These are phyloP conservation scores for Tulasnella sp. DNA, from an alignment of 768 basidiomycete genomes.

Conservation along the genomic window DNA sequence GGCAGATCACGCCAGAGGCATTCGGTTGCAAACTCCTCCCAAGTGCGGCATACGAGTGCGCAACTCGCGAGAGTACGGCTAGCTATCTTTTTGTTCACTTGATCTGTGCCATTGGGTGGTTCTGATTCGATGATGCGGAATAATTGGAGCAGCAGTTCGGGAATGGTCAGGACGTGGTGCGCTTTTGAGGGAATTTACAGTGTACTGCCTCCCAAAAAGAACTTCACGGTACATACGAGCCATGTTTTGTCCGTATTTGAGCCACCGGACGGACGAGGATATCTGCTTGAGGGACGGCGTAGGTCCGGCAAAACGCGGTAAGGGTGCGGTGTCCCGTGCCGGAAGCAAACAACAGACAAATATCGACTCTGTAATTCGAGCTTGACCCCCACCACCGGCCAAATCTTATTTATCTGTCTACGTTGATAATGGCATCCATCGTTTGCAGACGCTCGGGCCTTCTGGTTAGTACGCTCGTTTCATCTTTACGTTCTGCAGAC, in stretches of 20 bases:
- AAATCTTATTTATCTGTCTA: neutral
- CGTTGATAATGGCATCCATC: neutral
- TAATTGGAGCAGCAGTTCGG: neutral
- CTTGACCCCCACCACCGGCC: neutral
- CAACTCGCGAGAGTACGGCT: neutral
- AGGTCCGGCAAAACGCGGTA: neutral
- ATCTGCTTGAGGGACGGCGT: neutral
- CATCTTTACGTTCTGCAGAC: neutral
- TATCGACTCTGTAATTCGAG: conserved; percentile 7
- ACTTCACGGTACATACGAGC: neutral
- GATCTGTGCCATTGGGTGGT: neutral
- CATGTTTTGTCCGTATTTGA: neutral
- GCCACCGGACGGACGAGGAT: neutral
- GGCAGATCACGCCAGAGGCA: neutral
- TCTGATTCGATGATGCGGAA: neutral
- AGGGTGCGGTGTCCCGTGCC: neutral
- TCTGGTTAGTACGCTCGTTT: neutral
- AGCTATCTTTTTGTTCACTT: neutral
- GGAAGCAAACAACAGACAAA: neutral
- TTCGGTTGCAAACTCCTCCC: neutral
- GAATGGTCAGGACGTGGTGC: neutral
- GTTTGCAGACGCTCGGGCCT: neutral
- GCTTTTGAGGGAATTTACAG: neutral
- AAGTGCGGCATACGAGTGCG: neutral
- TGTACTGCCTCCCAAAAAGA: neutral